phyloP scores from a whole-genome alignment of 139 green algal genomes.

The Pleodorina starrii region DNA sequence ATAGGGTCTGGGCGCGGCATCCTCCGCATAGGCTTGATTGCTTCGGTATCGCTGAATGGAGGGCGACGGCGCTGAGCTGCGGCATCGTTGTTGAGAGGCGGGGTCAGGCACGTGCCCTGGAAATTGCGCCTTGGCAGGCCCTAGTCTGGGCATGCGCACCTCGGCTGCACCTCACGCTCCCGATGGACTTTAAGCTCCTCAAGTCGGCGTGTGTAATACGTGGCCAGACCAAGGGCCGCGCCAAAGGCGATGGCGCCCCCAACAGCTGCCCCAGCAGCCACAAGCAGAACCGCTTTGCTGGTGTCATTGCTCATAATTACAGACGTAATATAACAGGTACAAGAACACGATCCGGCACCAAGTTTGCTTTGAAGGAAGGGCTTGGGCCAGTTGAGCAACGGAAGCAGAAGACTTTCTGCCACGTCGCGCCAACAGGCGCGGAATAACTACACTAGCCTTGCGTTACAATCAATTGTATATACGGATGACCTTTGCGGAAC shows the following conservation, averaged over 20 bases:
- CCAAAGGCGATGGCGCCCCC: constrained; percentile 64
- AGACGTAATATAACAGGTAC: background rate
- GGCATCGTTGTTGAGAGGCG: background rate
- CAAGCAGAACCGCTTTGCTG: constrained; percentile 21
- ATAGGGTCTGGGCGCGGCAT: background rate
- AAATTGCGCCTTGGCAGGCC: background rate
- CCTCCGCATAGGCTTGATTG: background rate
- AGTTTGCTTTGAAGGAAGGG: background rate
- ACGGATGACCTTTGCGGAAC: background rate
- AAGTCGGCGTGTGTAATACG: constrained; percentile 36
- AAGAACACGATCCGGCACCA: background rate
- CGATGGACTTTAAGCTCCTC: constrained; percentile 31
- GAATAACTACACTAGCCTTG: too few relatives aligned
- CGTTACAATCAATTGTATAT: too few relatives aligned
- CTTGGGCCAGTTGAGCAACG: background rate
- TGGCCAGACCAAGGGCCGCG: constrained; percentile 54
- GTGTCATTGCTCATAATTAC: constrained; percentile 44
- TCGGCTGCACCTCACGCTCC: background rate
- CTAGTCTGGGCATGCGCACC: background rate
- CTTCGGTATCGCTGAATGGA: background rate
- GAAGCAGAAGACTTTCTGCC: background rate
- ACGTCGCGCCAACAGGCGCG: background rate
- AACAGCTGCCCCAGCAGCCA: constrained; percentile 64
- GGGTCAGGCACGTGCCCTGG: background rate
- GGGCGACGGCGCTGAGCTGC: background rate